phyloP scores from a whole-genome alignment of 2,329 filamentous ascomycete genomes.

The Aspergillus sp. region DNA sequence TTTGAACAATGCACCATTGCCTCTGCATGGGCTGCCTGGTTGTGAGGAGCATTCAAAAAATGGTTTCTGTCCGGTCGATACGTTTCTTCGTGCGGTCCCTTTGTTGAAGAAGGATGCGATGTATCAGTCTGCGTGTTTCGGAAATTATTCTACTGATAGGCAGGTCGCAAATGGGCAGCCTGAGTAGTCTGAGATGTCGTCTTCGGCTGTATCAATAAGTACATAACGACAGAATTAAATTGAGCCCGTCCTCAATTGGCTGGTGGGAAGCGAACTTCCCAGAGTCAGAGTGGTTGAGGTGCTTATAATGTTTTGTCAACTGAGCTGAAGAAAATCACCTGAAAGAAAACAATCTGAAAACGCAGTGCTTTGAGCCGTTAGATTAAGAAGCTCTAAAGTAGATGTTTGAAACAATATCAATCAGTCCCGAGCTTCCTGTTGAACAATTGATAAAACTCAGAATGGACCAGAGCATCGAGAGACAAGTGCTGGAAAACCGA shows the following conservation, averaged over 20 bases:
- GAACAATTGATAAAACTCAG: too few species aligned
- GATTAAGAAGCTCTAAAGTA: too few species aligned
- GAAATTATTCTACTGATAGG: not conserved
- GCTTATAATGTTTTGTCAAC: too few species aligned
- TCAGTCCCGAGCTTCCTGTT: too few species aligned
- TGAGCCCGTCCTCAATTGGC: not conserved
- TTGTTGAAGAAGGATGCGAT: constrained; percentile 1
- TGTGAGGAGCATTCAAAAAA: constrained; percentile 11
- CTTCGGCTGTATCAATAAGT: not conserved
- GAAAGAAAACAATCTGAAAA: too few species aligned
- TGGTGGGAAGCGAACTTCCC: too few species aligned
- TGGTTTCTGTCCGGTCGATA: constrained; percentile 1
- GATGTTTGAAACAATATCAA: too few species aligned
- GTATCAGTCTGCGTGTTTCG: constrained; percentile 3
- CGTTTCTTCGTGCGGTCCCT: not conserved
- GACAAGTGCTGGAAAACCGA: too few species aligned
- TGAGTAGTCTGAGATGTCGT: not conserved
- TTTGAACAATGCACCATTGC: constrained; percentile 22
- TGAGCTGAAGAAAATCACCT: too few species aligned
- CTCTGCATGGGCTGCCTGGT: constrained; percentile 19
- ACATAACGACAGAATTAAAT: not conserved
- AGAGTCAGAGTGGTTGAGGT: too few species aligned
- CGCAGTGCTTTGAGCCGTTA: too few species aligned
- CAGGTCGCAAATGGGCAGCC: constrained; percentile 1
- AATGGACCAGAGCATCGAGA: too few species aligned